Base-by-base conservation (phyloP, 345 rosid genomes). In the Pistacia integerrima region DNA sequence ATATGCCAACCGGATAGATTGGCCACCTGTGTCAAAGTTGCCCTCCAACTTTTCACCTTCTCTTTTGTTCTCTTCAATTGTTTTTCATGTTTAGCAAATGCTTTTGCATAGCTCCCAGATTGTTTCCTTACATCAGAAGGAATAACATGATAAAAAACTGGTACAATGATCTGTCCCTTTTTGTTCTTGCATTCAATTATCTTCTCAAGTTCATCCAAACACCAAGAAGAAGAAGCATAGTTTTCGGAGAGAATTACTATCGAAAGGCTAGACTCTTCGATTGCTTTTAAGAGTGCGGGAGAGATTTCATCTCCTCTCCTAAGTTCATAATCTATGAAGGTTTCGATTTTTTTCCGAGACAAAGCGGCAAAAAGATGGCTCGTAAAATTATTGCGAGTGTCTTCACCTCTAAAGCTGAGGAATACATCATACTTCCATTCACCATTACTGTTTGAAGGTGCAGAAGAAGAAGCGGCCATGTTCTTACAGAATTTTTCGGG, bases 351-450 rank as follows among this genome's bases (percentile, higher is more conserved):
- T 68, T 7, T 51, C 36, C 72, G n/a, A 14, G n/a, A 51, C 1
- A 68, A 68, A 2, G 57, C 72, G 7, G 54, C 58, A 28, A 14
- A 49, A 3, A 49, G 56, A 68, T 49, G 35, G 55, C 72, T 68
- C 0, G 72, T 68, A 28, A 49, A 49, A 38, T 68, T 68, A 13
- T 25, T 68, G 18, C 48, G 62, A 5, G 73, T 33, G 73, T 70
- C 73, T 56, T 70, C 63, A 56, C 73, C 73, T n/a, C 73, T 54
- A 12, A 70, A 70, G 60, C 73, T 55, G 8, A 70, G 73, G 17
- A 69, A 69, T 2, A 30, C 84, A 30, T 30, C 33, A 30, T 30
- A 30, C 33, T 30, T 30, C 33, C 49, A 64, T 64, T 35, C 12
- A 36, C 49, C 12, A 36, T 11, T 8, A 46, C 11, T 35, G 46